These are phyloP conservation scores for Sclerotinia trifoliorum DNA, from an alignment of 2,329 filamentous ascomycete genomes.

Conservation along the genomic window DNA sequence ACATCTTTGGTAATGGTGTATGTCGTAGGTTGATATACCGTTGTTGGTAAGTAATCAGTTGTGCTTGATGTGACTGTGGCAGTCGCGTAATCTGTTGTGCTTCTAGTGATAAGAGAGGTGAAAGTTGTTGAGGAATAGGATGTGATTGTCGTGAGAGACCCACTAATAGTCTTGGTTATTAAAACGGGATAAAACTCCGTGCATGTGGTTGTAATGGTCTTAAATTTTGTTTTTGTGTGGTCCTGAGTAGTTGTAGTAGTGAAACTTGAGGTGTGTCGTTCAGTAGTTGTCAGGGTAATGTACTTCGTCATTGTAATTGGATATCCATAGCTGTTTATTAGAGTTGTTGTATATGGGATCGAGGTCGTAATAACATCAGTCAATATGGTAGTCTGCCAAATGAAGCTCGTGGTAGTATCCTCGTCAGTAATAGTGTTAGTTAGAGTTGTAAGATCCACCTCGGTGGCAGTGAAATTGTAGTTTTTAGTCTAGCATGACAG, in stretches of 20 bases:
- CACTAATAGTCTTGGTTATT: conserved; percentile 16
- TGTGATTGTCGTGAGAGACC: conserved; percentile 11
- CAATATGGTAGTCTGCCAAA: conserved; percentile 20
- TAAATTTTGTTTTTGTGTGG: conserved; percentile 11
- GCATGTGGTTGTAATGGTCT: conserved; percentile 6
- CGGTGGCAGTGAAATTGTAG: conserved; percentile 18
- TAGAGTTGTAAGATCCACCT: conserved; percentile 14
- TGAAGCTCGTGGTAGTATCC: conserved; percentile 18
- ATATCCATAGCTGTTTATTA: conserved; percentile 29
- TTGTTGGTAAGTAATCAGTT: conserved; percentile 13
- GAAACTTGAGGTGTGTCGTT: conserved; percentile 24
- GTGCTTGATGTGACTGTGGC: conserved; percentile 1
- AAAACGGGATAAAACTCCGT: conserved; percentile 2
- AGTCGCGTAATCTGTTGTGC: conserved; percentile 18
- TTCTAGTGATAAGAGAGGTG: conserved; percentile 10
- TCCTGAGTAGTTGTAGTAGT: conserved; percentile 3
- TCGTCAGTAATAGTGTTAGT: conserved; percentile 20
- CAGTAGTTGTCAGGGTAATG: conserved; percentile 27
- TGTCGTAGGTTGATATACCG: conserved; percentile 9
- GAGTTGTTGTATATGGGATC: conserved; percentile 27
- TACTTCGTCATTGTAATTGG: conserved; percentile 27
- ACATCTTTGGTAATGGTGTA: conserved; percentile 8
- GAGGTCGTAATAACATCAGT: conserved; percentile 27
- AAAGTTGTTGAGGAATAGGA: conserved; percentile 24
- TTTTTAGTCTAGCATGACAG: not conserved